Conservation (phyloP, 1,139 yeast species). For the Yamadazyma conglobata region DNA sequence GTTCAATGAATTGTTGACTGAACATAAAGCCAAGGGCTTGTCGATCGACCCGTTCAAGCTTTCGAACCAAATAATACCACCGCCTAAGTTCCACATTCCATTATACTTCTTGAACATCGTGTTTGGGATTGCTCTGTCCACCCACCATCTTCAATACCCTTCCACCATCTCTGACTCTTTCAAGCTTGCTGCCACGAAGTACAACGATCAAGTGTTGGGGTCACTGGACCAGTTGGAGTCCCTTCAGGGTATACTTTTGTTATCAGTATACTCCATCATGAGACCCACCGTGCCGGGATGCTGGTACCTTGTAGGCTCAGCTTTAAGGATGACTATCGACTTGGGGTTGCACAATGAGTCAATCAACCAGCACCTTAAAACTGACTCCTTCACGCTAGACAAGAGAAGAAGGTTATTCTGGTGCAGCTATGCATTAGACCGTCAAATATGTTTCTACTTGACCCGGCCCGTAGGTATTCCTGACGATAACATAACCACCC, state of each 20-base stretch:
- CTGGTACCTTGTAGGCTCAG: conserved; percentile 88
- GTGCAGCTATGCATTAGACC: conserved; percentile 83
- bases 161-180: conserved; percentile 69
- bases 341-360: conserved; percentile 72
- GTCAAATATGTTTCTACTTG: conserved; percentile 71
- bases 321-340: conserved; percentile 76
- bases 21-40: conserved; percentile 13
- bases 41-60: conserved; percentile 24
- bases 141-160: conserved; percentile 68
- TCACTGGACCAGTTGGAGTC: conserved; percentile 65
- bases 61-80: conserved; percentile 42
- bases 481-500: conserved; percentile 61
- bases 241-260: conserved; percentile 65
- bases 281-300: conserved; percentile 81
- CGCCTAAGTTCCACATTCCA: conserved; percentile 37
- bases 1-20: conserved; percentile 23
- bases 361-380: conserved; percentile 21
- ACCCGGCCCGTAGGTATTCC: conserved; percentile 77
- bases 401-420: conserved; percentile 77
- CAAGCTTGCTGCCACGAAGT: conserved; percentile 62
- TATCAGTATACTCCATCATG: conserved; percentile 70
- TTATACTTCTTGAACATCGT: conserved; percentile 68
- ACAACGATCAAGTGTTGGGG: conserved; percentile 55
- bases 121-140: conserved; percentile 79
- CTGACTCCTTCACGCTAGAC: conserved; percentile 60